Percentiles rank a stretch among this genome's conserved stretches.
Evolutionary conservation across 2,329 filamentous ascomycete species (phyloP).

Genomic region (Akanthomyces dipterigenus): DNA sequence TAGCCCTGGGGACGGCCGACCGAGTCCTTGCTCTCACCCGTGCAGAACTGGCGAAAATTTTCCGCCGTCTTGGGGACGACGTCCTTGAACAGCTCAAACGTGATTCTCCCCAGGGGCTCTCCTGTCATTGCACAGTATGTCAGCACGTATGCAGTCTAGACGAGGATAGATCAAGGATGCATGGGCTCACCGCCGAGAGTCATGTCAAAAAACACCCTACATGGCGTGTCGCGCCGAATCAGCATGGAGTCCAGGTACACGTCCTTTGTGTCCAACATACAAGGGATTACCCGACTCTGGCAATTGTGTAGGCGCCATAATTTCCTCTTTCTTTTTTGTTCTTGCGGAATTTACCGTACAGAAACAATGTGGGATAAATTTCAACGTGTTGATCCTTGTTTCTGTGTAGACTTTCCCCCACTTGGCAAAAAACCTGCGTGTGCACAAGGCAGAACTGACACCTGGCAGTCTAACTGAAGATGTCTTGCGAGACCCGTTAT

Average conservation of each 20-base stretch:
- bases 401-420: not conserved
- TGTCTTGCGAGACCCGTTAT: too few relatives aligned
- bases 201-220: slow-evolving; percentile 64
- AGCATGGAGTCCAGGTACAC: not conserved
- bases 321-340: not conserved
- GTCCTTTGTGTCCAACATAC: slow-evolving; percentile 26
- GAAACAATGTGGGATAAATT: not conserved
- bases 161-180: not conserved
- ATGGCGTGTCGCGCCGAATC: not conserved
- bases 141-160: too few relatives aligned
- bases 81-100: slow-evolving; percentile 84
- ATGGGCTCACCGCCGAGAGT: slow-evolving; percentile 62
- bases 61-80: slow-evolving; percentile 82
- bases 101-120: slow-evolving; percentile 78
- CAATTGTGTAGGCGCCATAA: slow-evolving; percentile 39
- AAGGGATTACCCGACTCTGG: slow-evolving; percentile 42
- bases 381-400: not conserved
- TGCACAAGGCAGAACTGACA: not conserved
- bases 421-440: not conserved
- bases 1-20: slow-evolving; percentile 81
- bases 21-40: slow-evolving; percentile 77
- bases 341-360: not conserved
- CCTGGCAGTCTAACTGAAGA: not conserved
- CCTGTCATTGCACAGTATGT: too few relatives aligned
- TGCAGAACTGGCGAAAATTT: slow-evolving; percentile 97